Evolutionary conservation across 1,284 basidiomycete species (phyloP), one percentile per base, ranked within the genome.

Genomic region (Heliocybe sulcata): DNA sequence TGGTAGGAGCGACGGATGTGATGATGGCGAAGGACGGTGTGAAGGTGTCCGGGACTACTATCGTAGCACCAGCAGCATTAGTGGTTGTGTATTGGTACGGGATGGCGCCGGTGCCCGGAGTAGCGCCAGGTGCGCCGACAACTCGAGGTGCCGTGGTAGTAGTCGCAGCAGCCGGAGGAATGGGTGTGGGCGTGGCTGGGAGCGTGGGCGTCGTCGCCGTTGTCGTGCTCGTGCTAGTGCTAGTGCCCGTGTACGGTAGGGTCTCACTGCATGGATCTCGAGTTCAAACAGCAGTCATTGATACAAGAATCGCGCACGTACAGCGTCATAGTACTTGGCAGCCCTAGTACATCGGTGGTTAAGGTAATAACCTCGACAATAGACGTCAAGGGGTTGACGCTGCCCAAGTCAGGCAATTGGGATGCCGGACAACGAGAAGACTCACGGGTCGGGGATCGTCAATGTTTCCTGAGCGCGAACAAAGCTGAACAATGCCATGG

Each of bases 281-380:
- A 6, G 23, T 22, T 26, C 23, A 25, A n/a, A 14, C n/a, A n/a
- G n/a, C n/a, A 26, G n/a, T 11, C 14, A 25, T 10, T 16, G 47
- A 3, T 4, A 12, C 22, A 6, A 35, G 6, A 29, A 22, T 11
- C 12, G 4, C 6, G 12, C 6, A 60, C 77, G 52, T 57, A 83
- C 83, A 85, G 53, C 4, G 70, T 71, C 29, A 65, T 58, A 2
- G 85, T 85, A 0, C 69, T 67, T 1, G 72, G 64, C 16, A 72
- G 16, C 23, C 79, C 81, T 12, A 63, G 55, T 3, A 60, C 57
- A 60, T 83, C 73, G 19, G 69, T 61, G 9, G 80, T 77, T 55
- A 82, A 54, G 8, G 80, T 77, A 56, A 82, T 55, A 49, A 77
- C 70, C 58, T 82, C 74, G 31, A 85, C 74, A 49, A 88, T 68